Evolutionary conservation across 1,139 yeast species (phyloP).

Genomic region (Torulaspora pretoriensis): DNA sequence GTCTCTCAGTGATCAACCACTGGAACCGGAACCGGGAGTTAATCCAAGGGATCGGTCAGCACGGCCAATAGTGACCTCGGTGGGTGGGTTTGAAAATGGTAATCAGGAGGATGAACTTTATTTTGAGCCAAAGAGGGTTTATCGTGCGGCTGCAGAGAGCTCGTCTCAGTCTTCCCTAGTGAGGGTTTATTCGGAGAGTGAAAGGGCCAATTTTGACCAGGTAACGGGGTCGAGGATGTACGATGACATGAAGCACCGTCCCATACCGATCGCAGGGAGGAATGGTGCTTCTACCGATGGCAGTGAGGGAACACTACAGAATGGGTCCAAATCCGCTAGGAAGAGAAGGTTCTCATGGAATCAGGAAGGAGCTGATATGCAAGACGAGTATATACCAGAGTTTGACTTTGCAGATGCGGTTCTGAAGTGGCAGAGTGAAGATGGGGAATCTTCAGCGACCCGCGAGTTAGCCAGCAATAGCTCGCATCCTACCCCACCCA

Average conservation of each 20-base stretch:
- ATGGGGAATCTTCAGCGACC: conserved; percentile 5
- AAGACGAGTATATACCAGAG: conserved; percentile 72
- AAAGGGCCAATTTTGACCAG: conserved; percentile 48
- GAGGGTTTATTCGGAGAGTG: conserved; percentile 55
- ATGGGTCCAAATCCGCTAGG: conserved; percentile 8
- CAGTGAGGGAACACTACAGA: neutral
- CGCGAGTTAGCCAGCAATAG: conserved; percentile 1
- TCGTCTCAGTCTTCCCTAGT: conserved; percentile 33
- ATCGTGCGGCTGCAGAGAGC: conserved; percentile 18
- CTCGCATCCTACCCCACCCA: conserved; percentile 6
- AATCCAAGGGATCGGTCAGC: neutral
- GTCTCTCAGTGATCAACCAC: conserved; percentile 4
- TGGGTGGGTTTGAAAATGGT: neutral
- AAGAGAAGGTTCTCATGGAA: conserved; percentile 9
- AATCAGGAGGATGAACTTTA: conserved; percentile 18
- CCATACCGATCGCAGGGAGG: conserved; percentile 23
- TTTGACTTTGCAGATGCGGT: conserved; percentile 44
- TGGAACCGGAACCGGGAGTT: conserved; percentile 1
- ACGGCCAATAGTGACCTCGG: neutral
- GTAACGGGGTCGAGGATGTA: conserved; percentile 47
- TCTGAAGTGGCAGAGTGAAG: conserved; percentile 28
- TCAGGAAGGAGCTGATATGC: conserved; percentile 43
- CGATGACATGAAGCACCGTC: conserved; percentile 47
- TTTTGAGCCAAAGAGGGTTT: conserved; percentile 23
- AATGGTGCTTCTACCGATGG: conserved; percentile 6